Evolutionary conservation across 192 early-diverging fungal species (phyloP).

Genomic region (Coemansia sp.): DNA sequence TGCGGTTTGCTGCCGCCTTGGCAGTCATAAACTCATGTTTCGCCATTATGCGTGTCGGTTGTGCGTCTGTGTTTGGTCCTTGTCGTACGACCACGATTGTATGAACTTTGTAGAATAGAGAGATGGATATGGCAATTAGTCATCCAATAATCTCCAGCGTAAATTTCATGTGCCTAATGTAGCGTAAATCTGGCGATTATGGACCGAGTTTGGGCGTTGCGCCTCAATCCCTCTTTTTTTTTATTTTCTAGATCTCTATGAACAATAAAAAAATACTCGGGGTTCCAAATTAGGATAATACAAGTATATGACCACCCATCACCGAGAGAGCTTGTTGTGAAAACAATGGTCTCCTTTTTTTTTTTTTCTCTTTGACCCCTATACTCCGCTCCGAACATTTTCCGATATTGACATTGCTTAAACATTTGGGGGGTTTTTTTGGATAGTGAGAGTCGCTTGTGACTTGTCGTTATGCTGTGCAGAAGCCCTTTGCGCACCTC

Average conservation of each 20-base stretch:
- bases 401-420: not conserved
- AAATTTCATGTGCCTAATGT: not conserved
- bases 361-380: not conserved
- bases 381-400: not conserved
- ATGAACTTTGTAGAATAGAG: not conserved
- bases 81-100: not conserved
- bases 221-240: not conserved
- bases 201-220: not conserved
- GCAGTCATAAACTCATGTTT: slow-evolving; percentile 76
- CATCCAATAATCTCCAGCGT: not conserved
- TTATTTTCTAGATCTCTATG: not conserved
- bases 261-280: not conserved
- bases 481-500: not conserved
- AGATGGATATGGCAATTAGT: slow-evolving; percentile 1
- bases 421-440: not conserved
- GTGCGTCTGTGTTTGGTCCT: not conserved
- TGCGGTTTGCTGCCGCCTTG: slow-evolving; percentile 88
- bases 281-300: not conserved
- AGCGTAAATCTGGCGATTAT: not conserved
- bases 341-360: not conserved
- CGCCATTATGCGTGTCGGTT: slow-evolving; percentile 47
- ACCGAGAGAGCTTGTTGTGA: not conserved
- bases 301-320: not conserved
- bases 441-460: not conserved
- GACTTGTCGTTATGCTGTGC: not conserved